Evolutionary conservation across 306 rosid species (phyloP), one percentile per base, ranked within the genome.

Genomic region (Cicer arietinum): DNA sequence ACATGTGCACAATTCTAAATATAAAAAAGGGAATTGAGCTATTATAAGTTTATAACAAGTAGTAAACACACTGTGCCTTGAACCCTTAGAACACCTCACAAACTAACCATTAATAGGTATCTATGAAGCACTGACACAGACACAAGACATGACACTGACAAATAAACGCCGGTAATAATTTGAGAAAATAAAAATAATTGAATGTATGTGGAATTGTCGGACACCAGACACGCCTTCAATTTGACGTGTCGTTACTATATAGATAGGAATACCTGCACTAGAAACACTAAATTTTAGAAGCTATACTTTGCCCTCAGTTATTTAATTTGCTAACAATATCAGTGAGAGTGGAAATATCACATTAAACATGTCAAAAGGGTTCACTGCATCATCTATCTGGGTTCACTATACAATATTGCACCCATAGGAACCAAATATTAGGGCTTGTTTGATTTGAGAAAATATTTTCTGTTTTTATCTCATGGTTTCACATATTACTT

Each of bases 351-450:
- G 16, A 71, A 53, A 18, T 11, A 53, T 40, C 12, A 41, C 61
- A 64, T 22, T 64, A 20, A 75, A 7, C 16, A 40, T 11, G 44
- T 70, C 37, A 60, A 56, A 71, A 65, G 47, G 44, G 46, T 48
- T 74, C 65, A 62, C 11, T 56, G 52, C 52, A 50, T 63, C 57
- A 67, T 51, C 48, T 30, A 43, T 67, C 62, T 22, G 51, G 43
- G 44, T 74, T 69, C 74, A 62, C 13, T 60, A 46, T 37, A 64
- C 54, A 61, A 30, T 52, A 52, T 41, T 30, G 2, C 67, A 68
- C 51, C 68, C 67, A 18, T 9, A 17, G 8, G 8, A 11, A 12
- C 25, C n/a, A 39, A 80, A 67, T 67, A 73, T 57, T 46, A 53
- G 6, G 59, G 59, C 1, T 9, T 8, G 59, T 53, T 53, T 53